Evolutionary conservation across 805 yeast genomes (phyloP), one percentile per base, ranked within the genome.

Genomic region (Zygoascus bituminiphila): DNA sequence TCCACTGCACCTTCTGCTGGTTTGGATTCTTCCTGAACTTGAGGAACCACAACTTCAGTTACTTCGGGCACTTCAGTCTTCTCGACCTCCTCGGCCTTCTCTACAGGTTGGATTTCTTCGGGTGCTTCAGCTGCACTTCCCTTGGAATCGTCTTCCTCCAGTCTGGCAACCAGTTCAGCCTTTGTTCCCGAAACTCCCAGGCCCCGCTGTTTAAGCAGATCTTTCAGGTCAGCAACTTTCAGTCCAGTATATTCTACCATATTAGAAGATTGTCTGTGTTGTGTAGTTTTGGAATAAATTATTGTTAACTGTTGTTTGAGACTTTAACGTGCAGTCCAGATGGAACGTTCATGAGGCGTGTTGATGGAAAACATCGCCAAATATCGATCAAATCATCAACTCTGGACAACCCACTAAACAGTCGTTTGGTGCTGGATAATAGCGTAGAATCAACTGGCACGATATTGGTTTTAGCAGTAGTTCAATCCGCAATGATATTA

Each of bases 201-300:
- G 1, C 82, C 84, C 52, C 81, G 79, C 20, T 74, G 66, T 57
- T 82, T 82, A 57, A 91, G 74, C 49, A 77, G 60, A 53, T 84
- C 95, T 63, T 86, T 89, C 65, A 91, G 75, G 70, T 88, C 95
- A 17, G 82, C 80, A 45, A 88, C 96, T 47, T 68, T 68, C 45
- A 46, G 36, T 20, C 48, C 33, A 15, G 56, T 19, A 42, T 57
- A 57, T 25, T 50, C 57, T 21, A 54, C 31, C 61, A 58, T 58
- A 9, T 12, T 12, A 9, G 39, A 12, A 9, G 39, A 8, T 36
- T 26, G 33, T n/a, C n/a, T n/a, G n/a, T n/a, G 33, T 29, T 29
- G 33, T 6, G 33, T 29, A 12, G 33, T 29, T 29, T 29, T 29
- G 33, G 3, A 12, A 6, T 29, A 4, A 2, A 15, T 12, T 29